Evolutionary conservation across 495 filamentous ascomycete genomes (phyloP).

Genomic region (Opeltia flavorubescens): DNA sequence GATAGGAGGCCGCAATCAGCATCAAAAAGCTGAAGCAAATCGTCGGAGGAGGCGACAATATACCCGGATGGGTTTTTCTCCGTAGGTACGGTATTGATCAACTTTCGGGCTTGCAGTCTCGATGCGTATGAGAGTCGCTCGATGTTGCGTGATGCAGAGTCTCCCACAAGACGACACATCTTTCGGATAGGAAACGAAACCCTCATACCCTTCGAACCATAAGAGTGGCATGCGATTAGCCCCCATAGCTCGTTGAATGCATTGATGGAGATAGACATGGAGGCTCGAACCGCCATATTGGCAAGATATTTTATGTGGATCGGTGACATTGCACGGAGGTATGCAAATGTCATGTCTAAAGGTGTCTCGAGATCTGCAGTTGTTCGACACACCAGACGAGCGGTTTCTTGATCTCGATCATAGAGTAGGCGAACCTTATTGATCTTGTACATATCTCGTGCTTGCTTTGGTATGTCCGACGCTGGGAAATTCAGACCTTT

Average conservation of each 20-base stretch:
- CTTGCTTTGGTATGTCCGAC: constrained; percentile 80
- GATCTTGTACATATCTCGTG: constrained; percentile 65
- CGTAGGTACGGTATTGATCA: constrained; percentile 67
- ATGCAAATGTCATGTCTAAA: constrained; percentile 72
- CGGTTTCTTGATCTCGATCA: constrained; percentile 55
- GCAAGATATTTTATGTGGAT: constrained; percentile 78
- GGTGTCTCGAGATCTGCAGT: constrained; percentile 62
- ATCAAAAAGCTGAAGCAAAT: constrained; percentile 72
- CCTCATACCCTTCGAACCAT: constrained; percentile 65
- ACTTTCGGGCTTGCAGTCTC: constrained; percentile 64
- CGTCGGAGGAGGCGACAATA: constrained; percentile 82
- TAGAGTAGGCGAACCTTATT: constrained; percentile 72
- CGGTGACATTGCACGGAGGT: constrained; percentile 81
- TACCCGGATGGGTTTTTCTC: constrained; percentile 79
- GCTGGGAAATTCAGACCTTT: constrained; percentile 86
- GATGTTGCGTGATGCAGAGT: constrained; percentile 76
- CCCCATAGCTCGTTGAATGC: constrained; percentile 81
- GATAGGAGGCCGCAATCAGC: constrained; percentile 80
- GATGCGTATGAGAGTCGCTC: constrained; percentile 81
- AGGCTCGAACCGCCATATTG: constrained; percentile 84
- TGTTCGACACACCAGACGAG: constrained; percentile 71
- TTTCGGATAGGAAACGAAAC: constrained; percentile 86
- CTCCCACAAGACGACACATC: constrained; percentile 86
- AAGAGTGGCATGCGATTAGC: constrained; percentile 75
- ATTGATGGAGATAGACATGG: constrained; percentile 90